These are phyloP conservation scores for Colletotrichum ledebouriae DNA, from an alignment of 2,329 filamentous ascomycete species.

Conservation along the genomic window DNA sequence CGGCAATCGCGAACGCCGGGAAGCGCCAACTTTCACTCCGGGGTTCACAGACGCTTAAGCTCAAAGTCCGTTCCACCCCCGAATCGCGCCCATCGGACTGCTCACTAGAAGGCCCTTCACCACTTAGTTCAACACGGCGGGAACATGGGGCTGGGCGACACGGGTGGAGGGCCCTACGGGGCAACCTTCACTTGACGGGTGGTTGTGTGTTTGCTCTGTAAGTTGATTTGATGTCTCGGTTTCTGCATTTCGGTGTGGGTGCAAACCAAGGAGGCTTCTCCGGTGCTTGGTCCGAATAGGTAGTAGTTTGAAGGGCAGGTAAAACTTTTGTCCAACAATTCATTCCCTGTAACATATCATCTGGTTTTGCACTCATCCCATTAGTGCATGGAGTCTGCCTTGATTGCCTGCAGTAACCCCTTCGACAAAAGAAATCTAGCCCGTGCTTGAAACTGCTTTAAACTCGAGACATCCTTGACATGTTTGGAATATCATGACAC, in stretches of 20 bases:
- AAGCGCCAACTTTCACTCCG: not conserved
- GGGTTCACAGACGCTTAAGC: not conserved
- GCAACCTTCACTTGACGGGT: not conserved
- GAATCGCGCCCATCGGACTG: conserved; percentile 3
- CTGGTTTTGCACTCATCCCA: conserved; percentile 19
- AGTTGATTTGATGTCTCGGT: conserved; percentile 27
- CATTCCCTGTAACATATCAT: conserved; percentile 34
- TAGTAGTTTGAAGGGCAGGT: conserved; percentile 23
- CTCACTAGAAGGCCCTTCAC: conserved; percentile 4
- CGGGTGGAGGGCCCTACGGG: conserved; percentile 14
- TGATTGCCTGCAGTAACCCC: too few relatives aligned
- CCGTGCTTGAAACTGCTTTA: conserved; percentile 18
- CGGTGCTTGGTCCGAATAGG: conserved; percentile 13
- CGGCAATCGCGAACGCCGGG: conserved; percentile 5
- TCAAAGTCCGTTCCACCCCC: not conserved
- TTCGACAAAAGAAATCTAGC: too few relatives aligned
- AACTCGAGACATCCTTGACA: conserved; percentile 16
- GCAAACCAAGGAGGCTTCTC: conserved; percentile 1
- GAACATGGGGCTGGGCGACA: conserved; percentile 11
- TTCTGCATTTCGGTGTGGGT: not conserved
- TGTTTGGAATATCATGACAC: conserved; percentile 34
- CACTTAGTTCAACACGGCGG: not conserved
- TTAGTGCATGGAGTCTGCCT: not conserved
- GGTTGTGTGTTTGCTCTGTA: conserved; percentile 11
- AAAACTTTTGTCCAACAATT: conserved; percentile 22